phyloP scores from a whole-genome alignment of 2,329 filamentous ascomycete genomes.

The Pezicula neosporulosa region DNA sequence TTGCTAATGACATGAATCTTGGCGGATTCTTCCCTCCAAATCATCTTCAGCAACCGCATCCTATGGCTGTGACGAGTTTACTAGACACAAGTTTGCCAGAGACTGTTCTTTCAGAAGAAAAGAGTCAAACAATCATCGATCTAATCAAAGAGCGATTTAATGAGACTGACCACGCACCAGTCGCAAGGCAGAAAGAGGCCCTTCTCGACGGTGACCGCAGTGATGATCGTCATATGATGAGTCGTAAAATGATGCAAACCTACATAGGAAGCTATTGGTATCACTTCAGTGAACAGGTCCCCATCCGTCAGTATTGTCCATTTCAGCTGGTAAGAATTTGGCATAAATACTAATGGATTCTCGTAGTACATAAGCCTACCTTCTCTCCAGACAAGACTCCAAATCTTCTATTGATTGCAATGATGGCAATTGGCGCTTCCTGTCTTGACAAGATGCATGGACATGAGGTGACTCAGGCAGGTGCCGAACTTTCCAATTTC shows the following conservation, averaged over 20 bases:
- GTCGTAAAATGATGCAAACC: conserved; percentile 90
- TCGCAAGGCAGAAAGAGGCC: conserved; percentile 70
- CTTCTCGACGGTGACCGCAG: conserved; percentile 77
- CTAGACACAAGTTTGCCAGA: conserved; percentile 78
- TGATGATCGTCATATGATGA: conserved; percentile 63
- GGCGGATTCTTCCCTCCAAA: conserved; percentile 55
- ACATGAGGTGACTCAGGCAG: conserved; percentile 67
- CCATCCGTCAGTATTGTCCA: conserved; percentile 51
- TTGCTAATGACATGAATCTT: conserved; percentile 42
- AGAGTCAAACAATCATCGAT: conserved; percentile 78
- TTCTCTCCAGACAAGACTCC: conserved; percentile 87
- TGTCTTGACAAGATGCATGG: conserved; percentile 83
- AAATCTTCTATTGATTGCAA: conserved; percentile 77
- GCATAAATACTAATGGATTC: not conserved
- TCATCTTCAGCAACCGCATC: conserved; percentile 58
- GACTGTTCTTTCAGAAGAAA: conserved; percentile 79
- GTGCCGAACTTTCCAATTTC: conserved; percentile 84
- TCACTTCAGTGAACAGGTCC: conserved; percentile 90
- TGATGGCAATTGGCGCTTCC: conserved; percentile 90
- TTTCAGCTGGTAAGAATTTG: not conserved
- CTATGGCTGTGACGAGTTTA: conserved; percentile 86
- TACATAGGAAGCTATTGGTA: conserved; percentile 94
- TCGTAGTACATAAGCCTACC: conserved; percentile 76
- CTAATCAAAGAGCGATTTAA: conserved; percentile 80
- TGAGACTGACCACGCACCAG: conserved; percentile 71